Evolutionary conservation across 192 early-diverging fungal species (phyloP).

Genomic region (Pilaira anomala): DNA sequence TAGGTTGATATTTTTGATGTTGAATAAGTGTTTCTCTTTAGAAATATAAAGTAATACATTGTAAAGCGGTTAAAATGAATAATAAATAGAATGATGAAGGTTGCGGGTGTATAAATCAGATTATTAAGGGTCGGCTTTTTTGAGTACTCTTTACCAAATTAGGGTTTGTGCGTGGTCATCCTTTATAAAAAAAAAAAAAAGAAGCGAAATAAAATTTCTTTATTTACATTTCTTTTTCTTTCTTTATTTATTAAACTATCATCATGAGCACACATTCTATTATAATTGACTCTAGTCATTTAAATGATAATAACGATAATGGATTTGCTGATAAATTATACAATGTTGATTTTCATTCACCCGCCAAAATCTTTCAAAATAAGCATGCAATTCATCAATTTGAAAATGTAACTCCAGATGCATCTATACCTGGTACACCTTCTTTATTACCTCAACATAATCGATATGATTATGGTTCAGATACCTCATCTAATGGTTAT

Average conservation of each 20-base stretch:
- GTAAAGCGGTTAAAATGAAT: too few relatives aligned
- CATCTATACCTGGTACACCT: conserved; percentile 33
- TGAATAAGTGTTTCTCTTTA: too few relatives aligned
- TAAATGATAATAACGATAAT: background rate
- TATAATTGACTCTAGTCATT: background rate
- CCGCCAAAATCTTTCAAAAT: conserved; percentile 31
- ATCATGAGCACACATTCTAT: background rate
- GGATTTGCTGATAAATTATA: conserved; percentile 18
- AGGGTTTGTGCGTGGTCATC: too few relatives aligned
- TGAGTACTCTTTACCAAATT: too few relatives aligned
- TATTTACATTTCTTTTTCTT: background rate
- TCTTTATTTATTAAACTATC: background rate
- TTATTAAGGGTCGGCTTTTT: too few relatives aligned
- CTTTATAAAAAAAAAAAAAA: too few relatives aligned
- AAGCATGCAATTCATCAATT: conserved; percentile 27
- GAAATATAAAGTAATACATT: too few relatives aligned
- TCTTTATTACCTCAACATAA: conserved; percentile 5
- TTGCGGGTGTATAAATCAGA: too few relatives aligned
- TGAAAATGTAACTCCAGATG: conserved; percentile 34
- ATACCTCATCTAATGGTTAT: conserved; percentile 1
- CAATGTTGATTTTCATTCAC: conserved; percentile 30
- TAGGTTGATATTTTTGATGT: too few relatives aligned
- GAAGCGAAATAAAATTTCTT: background rate
- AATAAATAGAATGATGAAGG: too few relatives aligned
- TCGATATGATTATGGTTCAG: background rate